phyloP scores from a whole-genome alignment of 176 grass and related monocot genomes.

The maize (Zea mays) region DNA sequence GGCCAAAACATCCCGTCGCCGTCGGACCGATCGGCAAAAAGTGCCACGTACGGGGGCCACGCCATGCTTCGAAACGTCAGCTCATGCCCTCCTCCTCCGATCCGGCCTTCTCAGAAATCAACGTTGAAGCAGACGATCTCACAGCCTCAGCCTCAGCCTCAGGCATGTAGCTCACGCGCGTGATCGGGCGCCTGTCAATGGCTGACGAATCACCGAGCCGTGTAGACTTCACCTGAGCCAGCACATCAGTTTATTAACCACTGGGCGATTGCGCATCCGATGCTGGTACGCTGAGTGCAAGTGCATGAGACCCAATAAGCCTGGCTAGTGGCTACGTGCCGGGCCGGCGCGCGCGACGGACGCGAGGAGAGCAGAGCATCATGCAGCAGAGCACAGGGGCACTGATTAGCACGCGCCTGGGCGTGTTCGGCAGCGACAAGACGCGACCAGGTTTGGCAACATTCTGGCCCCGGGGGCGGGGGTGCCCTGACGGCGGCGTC shows the following conservation, averaged over 20 bases:
- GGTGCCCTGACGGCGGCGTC: slow-evolving; percentile 19
- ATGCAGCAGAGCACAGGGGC: background rate
- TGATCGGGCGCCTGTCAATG: background rate
- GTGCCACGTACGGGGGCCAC: background rate
- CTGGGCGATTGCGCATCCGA: background rate
- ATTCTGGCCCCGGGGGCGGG: background rate
- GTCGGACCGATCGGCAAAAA: background rate
- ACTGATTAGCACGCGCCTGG: slow-evolving; percentile 17
- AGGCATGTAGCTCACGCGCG: background rate
- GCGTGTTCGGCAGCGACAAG: slow-evolving; percentile 20
- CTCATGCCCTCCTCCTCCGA: background rate
- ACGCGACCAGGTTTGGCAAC: slow-evolving; percentile 38
- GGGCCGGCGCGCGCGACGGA: background rate
- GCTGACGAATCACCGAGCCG: slow-evolving; percentile 5
- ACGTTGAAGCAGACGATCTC: background rate
- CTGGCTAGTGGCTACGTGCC: background rate
- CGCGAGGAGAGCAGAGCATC: background rate
- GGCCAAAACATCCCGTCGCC: slow-evolving; percentile 32
- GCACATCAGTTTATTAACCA: background rate
- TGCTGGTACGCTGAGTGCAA: too few relatives aligned
- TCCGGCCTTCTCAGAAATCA: background rate
- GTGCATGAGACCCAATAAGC: background rate
- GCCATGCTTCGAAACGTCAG: slow-evolving; percentile 16
- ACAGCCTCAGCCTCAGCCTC: background rate
- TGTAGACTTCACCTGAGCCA: background rate